Base-by-base conservation (phyloP, 1,284 basidiomycete genomes). In the Flammula alnicola region DNA sequence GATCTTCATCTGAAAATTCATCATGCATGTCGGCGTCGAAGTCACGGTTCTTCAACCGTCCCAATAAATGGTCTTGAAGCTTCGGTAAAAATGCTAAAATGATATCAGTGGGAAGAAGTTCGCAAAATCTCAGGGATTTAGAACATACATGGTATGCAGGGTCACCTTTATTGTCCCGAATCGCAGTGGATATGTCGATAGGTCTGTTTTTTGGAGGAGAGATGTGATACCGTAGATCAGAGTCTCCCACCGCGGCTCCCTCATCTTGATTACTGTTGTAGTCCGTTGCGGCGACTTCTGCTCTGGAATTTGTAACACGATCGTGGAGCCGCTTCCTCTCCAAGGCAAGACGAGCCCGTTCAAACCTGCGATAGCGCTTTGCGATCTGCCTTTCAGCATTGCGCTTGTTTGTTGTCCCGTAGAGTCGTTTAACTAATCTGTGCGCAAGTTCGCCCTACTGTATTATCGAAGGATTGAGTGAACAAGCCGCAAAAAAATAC, bases 401-500 rank as follows among this genome's bases (percentile, higher is more conserved):
- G 3, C 58, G 45, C 42, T 66, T 61, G 38, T 64, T 54, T 11
- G 54, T 57, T n/a, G 36, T 14, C 5, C 35, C 41, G 37, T 60
- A 60, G 5, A 55, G 37, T 3, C 52, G 31, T 38, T 60, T 60
- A 11, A 53, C 33, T 3, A 52, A n/a, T 14, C 43, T 12, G 35
- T 57, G 54, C 4, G 38, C 44, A 2, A 58, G 51, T 33, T 44
- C 10, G 20, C 70, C 3, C 66, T 68, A 4, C 66, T 66, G 45
- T 73, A 71, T 11, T 61, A 62, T 29, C 69, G 62, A 26, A 72
- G 51, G 1, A 63, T 55, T 23, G 63, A 65, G 47, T 60, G 71
- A 0, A 68, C 20, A 6, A 52, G 53, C 1, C 63, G 50, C 12
- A n/a, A n/a, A n/a, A 32, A 37, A 31, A 67, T 51, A 12, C 64